Conservation (phyloP, 2,329 filamentous ascomycete genomes). For the Dactylellina haptotyla region DNA sequence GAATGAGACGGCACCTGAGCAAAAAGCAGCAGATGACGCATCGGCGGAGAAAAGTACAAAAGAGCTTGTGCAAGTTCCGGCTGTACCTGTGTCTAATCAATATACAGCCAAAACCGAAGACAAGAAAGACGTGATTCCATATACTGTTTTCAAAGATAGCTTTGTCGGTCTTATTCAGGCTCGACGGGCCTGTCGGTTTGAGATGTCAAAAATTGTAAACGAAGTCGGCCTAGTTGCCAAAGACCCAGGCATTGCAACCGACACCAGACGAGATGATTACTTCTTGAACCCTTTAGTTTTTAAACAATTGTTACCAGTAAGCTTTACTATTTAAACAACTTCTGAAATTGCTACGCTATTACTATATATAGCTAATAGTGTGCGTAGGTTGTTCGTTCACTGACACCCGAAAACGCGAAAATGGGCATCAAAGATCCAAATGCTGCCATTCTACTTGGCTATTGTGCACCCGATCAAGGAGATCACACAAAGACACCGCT, state of each 20-base stretch:
- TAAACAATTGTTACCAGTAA: constrained; percentile 7
- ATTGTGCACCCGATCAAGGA: not conserved
- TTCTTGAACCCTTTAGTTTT: constrained; percentile 3
- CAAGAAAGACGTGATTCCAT: not conserved
- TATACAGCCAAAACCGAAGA: not conserved
- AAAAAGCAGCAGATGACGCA: too few relatives aligned
- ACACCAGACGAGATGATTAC: constrained; percentile 7
- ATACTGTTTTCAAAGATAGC: not conserved
- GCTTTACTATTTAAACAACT: too few relatives aligned
- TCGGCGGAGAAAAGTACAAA: too few relatives aligned
- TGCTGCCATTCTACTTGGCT: not conserved
- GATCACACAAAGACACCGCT: not conserved
- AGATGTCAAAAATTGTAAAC: constrained; percentile 50
- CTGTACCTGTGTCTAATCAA: too few relatives aligned
- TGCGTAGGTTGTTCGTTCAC: constrained; percentile 54
- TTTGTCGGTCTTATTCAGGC: constrained; percentile 9
- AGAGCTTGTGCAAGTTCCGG: not conserved
- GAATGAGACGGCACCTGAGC: too few relatives aligned
- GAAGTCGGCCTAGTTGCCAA: constrained; percentile 13
- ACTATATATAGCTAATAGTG: too few relatives aligned
- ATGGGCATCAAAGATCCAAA: constrained; percentile 7
- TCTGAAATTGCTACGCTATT: too few relatives aligned
- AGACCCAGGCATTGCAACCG: constrained; percentile 1
- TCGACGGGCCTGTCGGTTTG: constrained; percentile 5
- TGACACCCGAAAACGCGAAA: not conserved